A percentile compares a stretch with the other conserved stretches of the same genome.
phyloP scores from a whole-genome alignment of 1,284 basidiomycete species.

The Microbotryum violaceum region DNA sequence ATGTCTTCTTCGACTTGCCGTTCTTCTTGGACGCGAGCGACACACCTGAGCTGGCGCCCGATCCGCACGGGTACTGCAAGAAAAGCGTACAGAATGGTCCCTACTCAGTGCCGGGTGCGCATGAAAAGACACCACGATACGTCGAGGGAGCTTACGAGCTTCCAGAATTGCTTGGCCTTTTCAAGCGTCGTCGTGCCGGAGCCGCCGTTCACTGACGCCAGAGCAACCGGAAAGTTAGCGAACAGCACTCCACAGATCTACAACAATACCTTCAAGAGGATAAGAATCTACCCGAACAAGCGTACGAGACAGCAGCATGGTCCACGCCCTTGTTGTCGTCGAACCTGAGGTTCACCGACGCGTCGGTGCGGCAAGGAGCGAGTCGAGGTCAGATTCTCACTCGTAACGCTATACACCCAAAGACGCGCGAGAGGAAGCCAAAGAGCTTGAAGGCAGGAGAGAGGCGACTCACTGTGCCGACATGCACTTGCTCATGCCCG shows the following conservation, averaged over 20 bases:
- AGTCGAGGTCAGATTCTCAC: too few relatives aligned
- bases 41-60: background rate
- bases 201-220: slow-evolving; percentile 10
- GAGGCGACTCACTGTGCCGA: slow-evolving; percentile 11
- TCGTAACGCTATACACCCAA: too few relatives aligned
- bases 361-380: too few relatives aligned
- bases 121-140: background rate
- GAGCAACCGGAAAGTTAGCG: background rate
- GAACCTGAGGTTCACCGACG: background rate
- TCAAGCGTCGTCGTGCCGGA: slow-evolving; percentile 23
- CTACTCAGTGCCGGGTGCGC: background rate
- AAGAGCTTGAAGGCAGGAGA: too few relatives aligned
- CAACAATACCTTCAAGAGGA: background rate
- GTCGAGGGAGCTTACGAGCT: slow-evolving; percentile 7
- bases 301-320: slow-evolving; percentile 27
- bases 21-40: background rate
- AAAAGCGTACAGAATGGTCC: background rate
- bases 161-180: slow-evolving; percentile 25
- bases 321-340: slow-evolving; percentile 10
- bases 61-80: slow-evolving; percentile 1
- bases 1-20: background rate
- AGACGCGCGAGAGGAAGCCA: too few relatives aligned
- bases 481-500: slow-evolving; percentile 16
- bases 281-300: slow-evolving; percentile 7
- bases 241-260: too few relatives aligned